phyloP scores from a whole-genome alignment of 2,329 filamentous ascomycete species.

The Byssochlamys sp. region DNA sequence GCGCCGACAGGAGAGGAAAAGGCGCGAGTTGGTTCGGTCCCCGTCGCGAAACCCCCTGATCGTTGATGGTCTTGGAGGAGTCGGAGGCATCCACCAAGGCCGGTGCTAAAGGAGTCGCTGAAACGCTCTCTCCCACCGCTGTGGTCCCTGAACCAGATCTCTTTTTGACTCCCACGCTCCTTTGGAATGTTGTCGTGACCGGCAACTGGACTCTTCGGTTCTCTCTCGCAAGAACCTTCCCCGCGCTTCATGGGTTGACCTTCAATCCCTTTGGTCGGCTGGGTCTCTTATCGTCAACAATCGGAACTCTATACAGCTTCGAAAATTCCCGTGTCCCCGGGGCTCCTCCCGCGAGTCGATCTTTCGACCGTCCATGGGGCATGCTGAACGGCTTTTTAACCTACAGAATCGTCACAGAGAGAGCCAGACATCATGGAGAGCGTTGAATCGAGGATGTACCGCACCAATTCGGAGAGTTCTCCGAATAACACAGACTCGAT shows the following conservation, averaged over 20 bases:
- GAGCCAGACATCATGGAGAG: slow-evolving; percentile 6
- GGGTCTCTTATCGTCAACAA: not conserved
- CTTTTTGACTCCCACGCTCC: slow-evolving; percentile 13
- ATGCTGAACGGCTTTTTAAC: not conserved
- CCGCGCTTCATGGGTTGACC: not conserved
- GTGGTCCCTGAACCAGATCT: not conserved
- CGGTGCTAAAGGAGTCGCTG: not conserved
- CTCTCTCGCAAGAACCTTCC: not conserved
- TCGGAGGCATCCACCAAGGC: not conserved
- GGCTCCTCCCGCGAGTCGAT: not conserved
- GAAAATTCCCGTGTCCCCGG: not conserved
- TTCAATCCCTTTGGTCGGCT: not conserved
- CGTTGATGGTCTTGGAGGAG: not conserved
- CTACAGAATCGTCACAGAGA: not conserved
- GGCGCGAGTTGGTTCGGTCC: not conserved
- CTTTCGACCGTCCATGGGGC: not conserved
- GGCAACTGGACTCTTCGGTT: slow-evolving; percentile 3
- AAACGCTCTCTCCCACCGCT: slow-evolving; percentile 2
- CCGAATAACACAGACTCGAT: slow-evolving; percentile 53
- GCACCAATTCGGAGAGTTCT: slow-evolving; percentile 14
- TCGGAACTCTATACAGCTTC: not conserved
- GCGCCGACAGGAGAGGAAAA: not conserved
- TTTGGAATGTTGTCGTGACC: slow-evolving; percentile 9
- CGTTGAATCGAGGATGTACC: slow-evolving; percentile 14
- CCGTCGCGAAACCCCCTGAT: not conserved